These are phyloP conservation scores for Trichomonas vaginalis DNA, from an alignment of 208 protist species.

Conservation along the genomic window DNA sequence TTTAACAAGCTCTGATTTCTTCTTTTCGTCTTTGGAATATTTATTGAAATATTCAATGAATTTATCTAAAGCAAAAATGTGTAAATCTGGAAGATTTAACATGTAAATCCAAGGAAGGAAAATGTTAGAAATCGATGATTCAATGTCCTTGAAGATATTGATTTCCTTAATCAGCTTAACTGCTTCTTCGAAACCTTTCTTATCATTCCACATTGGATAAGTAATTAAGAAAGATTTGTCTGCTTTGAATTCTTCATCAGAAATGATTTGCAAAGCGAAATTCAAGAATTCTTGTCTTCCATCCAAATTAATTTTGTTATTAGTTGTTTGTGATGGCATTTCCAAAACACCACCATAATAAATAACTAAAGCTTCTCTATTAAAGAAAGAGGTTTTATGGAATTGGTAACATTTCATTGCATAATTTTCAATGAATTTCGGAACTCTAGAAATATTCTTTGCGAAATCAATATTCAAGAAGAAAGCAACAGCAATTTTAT, in stretches of 20 bases:
- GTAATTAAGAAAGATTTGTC: neutral
- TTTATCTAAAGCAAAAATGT: too few relatives aligned
- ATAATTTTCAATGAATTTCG: neutral
- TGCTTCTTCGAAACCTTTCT: too few relatives aligned
- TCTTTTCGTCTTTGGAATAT: too few relatives aligned
- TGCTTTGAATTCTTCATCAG: neutral
- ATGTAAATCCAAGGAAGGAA: neutral
- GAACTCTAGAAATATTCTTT: neutral
- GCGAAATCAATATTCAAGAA: neutral
- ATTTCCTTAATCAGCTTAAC: neutral
- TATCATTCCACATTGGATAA: neutral
- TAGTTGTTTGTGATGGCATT: too few relatives aligned
- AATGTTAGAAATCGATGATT: neutral
- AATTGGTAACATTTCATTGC: neutral
- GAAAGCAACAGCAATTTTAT: neutral
- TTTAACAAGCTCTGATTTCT: too few relatives aligned
- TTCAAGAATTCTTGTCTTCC: too few relatives aligned
- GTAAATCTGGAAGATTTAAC: too few relatives aligned
- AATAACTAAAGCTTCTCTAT: neutral
- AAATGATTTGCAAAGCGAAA: neutral
- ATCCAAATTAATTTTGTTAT: too few relatives aligned
- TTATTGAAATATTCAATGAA: too few relatives aligned
- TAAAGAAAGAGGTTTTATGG: neutral
- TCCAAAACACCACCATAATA: neutral
- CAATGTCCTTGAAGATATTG: neutral